Conservation (phyloP, 2,329 filamentous ascomycete species). For the Aspergillus sp. region DNA sequence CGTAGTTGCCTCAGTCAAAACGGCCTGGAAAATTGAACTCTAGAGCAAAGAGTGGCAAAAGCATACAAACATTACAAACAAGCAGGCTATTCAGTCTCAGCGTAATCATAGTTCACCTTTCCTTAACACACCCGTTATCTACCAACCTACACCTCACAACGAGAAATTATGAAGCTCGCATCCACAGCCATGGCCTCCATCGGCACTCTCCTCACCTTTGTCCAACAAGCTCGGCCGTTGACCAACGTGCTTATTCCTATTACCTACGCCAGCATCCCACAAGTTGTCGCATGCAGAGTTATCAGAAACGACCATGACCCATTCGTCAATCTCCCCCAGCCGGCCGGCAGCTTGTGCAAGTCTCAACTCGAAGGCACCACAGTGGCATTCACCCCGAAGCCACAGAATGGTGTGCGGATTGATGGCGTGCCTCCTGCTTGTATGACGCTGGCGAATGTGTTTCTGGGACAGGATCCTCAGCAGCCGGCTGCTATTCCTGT, state of each 20-base stretch:
- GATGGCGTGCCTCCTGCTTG: conserved; percentile 1
- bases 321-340: conserved; percentile 2
- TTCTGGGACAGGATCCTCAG: not conserved
- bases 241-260: conserved; percentile 1
- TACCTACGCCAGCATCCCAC: not conserved
- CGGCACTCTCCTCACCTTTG: not conserved
- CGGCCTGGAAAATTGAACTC: too few relatives aligned
- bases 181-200: conserved; percentile 1
- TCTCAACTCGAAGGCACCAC: not conserved
- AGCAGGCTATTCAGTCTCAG: too few relatives aligned
- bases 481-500: conserved; percentile 2
- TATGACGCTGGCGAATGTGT: conserved; percentile 3
- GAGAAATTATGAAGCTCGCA: not conserved
- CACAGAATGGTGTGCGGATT: not conserved
- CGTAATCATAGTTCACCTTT: too few relatives aligned
- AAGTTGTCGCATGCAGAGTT: not conserved
- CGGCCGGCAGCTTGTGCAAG: conserved; percentile 1
- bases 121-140: too few relatives aligned
- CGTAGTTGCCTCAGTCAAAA: too few relatives aligned
- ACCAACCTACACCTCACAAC: too few relatives aligned
- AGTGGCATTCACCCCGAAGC: not conserved
- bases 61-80: too few relatives aligned
- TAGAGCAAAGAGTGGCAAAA: too few relatives aligned
- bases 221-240: conserved; percentile 1
- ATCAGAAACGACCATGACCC: not conserved